Evolutionary conservation across 768 basidiomycete genomes (phyloP), one percentile per base, ranked within the genome.

Genomic region (Amanita subjunquillea): DNA sequence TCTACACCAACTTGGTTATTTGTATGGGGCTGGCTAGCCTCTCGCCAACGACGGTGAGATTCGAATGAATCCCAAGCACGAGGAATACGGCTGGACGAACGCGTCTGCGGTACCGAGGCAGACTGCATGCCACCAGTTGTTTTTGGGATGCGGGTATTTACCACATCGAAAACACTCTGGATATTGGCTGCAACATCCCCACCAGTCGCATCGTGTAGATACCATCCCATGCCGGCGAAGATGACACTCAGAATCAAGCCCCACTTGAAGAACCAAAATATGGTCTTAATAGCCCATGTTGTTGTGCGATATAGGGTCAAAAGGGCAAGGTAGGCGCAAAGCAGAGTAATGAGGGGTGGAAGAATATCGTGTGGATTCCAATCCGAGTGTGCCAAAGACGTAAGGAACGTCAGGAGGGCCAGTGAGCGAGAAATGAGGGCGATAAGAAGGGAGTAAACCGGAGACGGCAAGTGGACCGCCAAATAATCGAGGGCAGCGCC

Each of bases 261-360:
- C 88, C 88, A 91, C 67, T 91, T 91, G 59, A 86, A 63, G 59
- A 87, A 75, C 73, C 78, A 88, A 57, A 88, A 64, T 25, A 67
- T 70, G 32, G 78, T 79, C 55, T 85, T 77, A 56, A 90, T 67
- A 59, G 85, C 72, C 82, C 85, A 90, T 22, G 74, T 75, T 10
- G 87, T 83, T 4, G 89, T 90, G 55, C 86, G 83, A 67, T 89
- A 89, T 49, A 89, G 65, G 62, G 81, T 87, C 39, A 82, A 56
- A n/a, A 91, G 71, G 3, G 86, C 85, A 55, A 89, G 73, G 65
- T 91, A 91, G 17, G 86, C 82, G 4, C 77, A 74, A 48, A 90
- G 65, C 29, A 91, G 65, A 54, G 78, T 83, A 60, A 91, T 78
- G 61, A 90, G 67, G 0, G 88, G 88, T 6, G 88, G 87, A 17